A percentile compares a stretch with the other conserved stretches of the same genome.
Conservation (phyloP, 192 early-diverging fungal species). For the Backusella australiensis region DNA sequence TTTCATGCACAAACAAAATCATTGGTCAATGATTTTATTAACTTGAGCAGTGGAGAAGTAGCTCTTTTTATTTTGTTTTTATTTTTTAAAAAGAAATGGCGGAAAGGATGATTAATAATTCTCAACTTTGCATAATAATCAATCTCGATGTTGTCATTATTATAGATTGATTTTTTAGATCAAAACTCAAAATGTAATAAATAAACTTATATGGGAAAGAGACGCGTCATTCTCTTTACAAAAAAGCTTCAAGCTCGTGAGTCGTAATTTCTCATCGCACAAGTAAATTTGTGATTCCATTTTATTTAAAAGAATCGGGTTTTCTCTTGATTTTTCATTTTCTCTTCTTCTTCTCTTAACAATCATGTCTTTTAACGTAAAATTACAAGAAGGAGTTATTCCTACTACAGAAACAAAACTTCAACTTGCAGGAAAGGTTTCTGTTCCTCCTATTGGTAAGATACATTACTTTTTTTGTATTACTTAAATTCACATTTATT, state of each 20-base stretch:
- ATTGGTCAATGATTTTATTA: background rate
- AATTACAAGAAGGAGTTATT: slow-evolving; percentile 21
- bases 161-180: background rate
- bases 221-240: background rate
- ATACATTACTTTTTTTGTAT: background rate
- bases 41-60: background rate
- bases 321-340: background rate
- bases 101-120: background rate
- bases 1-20: too few relatives aligned
- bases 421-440: slow-evolving; percentile 26
- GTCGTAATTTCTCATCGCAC: background rate
- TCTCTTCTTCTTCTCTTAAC: background rate
- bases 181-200: background rate
- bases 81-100: background rate
- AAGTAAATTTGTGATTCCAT: too few relatives aligned
- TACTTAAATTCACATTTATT: background rate
- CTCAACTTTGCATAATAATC: background rate
- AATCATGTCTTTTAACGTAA: slow-evolving; percentile 1
- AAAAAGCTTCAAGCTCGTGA: background rate
- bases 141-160: background rate
- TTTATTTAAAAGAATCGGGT: background rate
- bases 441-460: slow-evolving; percentile 40
- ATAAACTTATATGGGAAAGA: background rate
- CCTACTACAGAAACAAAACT: slow-evolving; percentile 41
- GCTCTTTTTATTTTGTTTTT: background rate